Evolutionary conservation across 352 stramenopile species (phyloP), one percentile per base, ranked within the genome.

Genomic region (Phytophthora cajani): DNA sequence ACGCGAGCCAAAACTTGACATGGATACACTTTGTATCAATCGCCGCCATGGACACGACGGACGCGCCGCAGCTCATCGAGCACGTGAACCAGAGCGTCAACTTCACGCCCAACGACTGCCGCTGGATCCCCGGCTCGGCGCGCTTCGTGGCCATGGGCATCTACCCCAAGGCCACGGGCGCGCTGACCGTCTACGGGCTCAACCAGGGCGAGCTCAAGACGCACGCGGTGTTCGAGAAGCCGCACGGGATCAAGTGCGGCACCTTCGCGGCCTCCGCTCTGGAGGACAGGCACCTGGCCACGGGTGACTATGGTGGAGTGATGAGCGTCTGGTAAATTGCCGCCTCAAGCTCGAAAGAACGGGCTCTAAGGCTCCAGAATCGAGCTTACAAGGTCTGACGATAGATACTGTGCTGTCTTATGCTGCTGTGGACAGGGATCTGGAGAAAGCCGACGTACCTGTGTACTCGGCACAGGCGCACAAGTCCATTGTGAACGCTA

Each of bases 41-140:
- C 42, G 7, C 51, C 49, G 62, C 55, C 11, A 99, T 99, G 95
- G 96, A 99, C 74, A 98, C 92, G 51, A 98, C 93, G 19, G 90
- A 99, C 64, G 97, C 97, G 60, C 97, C 97, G 66, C 94, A 99
- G 81, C 91, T 99, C 69, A 99, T 99, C 64, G 97, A 99, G 80
- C 96, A 99, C 84, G 85, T 97, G 52, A 94, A 91, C 75, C 89
- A 96, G 74, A 94, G 82, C 72, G 73, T 99, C 9, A 85, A 73
- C 36, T 99, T 98, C 76, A 99, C 96, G 40, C 94, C 97, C 17
- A 98, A 98, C 65, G 95, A 98, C 74, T 94, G 87, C 52, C 92
- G 92, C 70, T 99, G 94, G 94, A 81, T 99, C 27, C 97, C 97
- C n/a, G 96, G 89, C 73, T 98, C 94, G 36, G 93, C 97, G 44